Evolutionary conservation across 345 rosid species (phyloP).

Genomic region (Pistacia integerrima): DNA sequence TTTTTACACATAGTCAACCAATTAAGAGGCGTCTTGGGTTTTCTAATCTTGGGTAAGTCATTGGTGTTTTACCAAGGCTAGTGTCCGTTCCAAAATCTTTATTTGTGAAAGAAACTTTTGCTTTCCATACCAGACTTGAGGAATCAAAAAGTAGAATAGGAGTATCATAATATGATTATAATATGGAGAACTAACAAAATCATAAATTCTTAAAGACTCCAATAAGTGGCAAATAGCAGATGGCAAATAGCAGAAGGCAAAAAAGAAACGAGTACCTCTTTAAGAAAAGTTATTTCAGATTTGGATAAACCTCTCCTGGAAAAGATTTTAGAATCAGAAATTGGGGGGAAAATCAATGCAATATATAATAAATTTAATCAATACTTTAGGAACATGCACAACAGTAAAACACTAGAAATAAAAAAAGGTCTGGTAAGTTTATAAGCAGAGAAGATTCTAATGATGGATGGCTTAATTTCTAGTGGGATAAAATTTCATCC

Average conservation of each 20-base stretch:
- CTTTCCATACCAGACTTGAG: no score
- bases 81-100: no score
- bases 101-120: no score
- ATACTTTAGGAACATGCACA: neutral
- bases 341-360: constrained; percentile 7
- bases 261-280: constrained; percentile 58
- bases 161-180: neutral
- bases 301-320: constrained; percentile 94
- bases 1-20: no score
- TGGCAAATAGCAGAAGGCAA: constrained; percentile 7
- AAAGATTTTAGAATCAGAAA: constrained; percentile 22
- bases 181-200: neutral
- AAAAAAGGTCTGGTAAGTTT: neutral
- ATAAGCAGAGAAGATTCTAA: neutral
- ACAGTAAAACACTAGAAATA: neutral
- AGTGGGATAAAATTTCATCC: neutral
- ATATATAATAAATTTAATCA: constrained; percentile 6
- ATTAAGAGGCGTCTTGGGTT: no score
- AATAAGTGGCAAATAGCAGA: constrained; percentile 11
- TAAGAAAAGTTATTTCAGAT: constrained; percentile 77
- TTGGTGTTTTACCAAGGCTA: no score
- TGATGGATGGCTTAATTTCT: neutral
- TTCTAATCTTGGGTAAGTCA: no score
- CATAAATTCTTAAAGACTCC: constrained; percentile 1
- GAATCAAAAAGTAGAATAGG: no score